Evolutionary conservation across 345 rosid species (phyloP).

Genomic region (Eutrema yunnanense): DNA sequence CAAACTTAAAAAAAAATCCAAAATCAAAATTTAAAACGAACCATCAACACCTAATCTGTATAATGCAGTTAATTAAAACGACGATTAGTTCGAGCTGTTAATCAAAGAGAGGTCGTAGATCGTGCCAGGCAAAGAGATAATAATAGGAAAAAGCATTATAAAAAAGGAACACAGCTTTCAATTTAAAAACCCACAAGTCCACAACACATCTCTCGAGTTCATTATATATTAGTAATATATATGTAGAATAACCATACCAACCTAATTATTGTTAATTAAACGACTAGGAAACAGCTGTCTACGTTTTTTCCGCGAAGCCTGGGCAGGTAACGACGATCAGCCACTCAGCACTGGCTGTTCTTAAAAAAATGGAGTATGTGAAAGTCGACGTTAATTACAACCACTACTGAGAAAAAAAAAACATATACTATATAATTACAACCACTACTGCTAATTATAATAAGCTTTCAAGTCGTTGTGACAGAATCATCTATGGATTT

Average conservation of each 20-base stretch:
- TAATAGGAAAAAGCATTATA: background rate
- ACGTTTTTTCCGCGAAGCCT: background rate
- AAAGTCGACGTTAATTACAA: background rate
- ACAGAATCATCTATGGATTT: background rate
- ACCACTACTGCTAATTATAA: background rate
- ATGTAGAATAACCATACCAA: background rate
- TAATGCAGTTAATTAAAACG: background rate
- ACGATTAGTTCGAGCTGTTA: background rate
- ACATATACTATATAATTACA: background rate
- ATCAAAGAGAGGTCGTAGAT: background rate
- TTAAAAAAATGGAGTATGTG: too few relatives aligned
- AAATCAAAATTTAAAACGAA: background rate
- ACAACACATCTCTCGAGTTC: background rate
- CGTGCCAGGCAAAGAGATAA: background rate
- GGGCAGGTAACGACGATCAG: background rate
- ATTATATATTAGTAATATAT: too few relatives aligned
- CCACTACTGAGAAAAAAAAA: too few relatives aligned
- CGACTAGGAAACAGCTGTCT: background rate
- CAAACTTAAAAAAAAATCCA: too few relatives aligned
- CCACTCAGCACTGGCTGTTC: background rate
- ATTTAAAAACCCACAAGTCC: background rate
- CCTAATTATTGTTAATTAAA: background rate
- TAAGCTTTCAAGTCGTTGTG: background rate
- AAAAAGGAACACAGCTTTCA: background rate
- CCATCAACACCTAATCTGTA: background rate